These are phyloP conservation scores for Saturnispora hagleri DNA, from an alignment of 805 yeast species.

Conservation along the genomic window DNA sequence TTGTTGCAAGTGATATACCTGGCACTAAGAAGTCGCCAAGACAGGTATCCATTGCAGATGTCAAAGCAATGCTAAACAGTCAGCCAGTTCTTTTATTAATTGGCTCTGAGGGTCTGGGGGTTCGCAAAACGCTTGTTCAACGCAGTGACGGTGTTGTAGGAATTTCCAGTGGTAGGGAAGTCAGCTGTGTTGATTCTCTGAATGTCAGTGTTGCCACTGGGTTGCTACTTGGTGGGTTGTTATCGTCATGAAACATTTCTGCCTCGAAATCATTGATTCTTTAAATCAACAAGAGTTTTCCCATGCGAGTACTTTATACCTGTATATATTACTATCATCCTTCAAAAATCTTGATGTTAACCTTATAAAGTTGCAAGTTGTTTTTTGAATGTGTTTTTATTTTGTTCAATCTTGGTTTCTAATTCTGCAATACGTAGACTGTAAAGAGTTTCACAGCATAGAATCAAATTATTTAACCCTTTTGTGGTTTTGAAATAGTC, in stretches of 20 bases:
- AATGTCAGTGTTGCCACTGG: slow-evolving; percentile 91
- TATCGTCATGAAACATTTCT: background rate
- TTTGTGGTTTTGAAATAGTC: background rate
- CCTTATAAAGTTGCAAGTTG: background rate
- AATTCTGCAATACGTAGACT: slow-evolving; percentile 1
- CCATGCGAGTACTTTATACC: background rate
- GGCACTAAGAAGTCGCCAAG: slow-evolving; percentile 14
- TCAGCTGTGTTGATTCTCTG: slow-evolving; percentile 55
- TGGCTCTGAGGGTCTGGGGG: slow-evolving; percentile 83
- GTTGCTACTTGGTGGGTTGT: slow-evolving; percentile 30
- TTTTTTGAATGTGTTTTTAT: background rate
- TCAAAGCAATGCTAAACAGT: slow-evolving; percentile 34
- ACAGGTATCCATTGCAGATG: slow-evolving; percentile 23
- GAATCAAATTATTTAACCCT: background rate
- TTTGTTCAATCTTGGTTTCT: background rate
- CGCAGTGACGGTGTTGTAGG: slow-evolving; percentile 46
- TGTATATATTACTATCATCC: background rate
- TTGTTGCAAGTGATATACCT: slow-evolving; percentile 51
- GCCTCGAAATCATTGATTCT: background rate
- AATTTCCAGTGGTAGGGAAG: slow-evolving; percentile 23
- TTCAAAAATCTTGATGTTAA: background rate
- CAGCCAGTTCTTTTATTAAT: slow-evolving; percentile 63
- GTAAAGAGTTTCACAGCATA: slow-evolving; percentile 1
- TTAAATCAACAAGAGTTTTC: background rate
- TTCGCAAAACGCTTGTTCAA: slow-evolving; percentile 54